These are phyloP conservation scores for Leersia perrieri DNA, from an alignment of 176 grass and related monocot genomes.

Conservation along the genomic window DNA sequence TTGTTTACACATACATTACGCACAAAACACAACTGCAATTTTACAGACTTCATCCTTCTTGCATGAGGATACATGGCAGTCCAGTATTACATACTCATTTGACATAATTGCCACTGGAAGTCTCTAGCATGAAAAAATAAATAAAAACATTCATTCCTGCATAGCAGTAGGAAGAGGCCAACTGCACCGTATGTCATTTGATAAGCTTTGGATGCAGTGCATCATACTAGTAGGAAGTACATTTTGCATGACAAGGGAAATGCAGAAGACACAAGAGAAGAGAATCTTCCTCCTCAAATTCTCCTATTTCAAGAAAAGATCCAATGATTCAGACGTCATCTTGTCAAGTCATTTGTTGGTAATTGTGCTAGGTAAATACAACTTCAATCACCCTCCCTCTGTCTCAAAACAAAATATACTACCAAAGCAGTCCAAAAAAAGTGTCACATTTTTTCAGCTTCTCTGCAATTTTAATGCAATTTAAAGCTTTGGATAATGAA, in stretches of 20 bases:
- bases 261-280: constrained; percentile 3
- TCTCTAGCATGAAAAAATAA: not conserved
- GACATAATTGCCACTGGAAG: not conserved
- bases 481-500: constrained; percentile 4
- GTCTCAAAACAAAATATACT: not conserved
- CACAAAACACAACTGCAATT: not conserved
- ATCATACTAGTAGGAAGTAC: not conserved
- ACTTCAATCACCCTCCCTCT: not conserved
- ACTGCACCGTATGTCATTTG: not conserved
- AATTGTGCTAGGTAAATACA: not conserved
- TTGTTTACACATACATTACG: not conserved
- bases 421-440: not conserved
- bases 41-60: not conserved
- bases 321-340: not conserved
- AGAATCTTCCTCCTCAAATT: constrained; percentile 23
- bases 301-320: constrained; percentile 10
- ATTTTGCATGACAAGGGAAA: constrained; percentile 22
- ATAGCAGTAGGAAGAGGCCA: not conserved
- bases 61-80: not conserved
- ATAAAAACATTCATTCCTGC: not conserved
- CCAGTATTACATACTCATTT: not conserved
- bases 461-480: not conserved
- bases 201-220: constrained; percentile 2
- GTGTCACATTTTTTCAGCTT: not conserved
- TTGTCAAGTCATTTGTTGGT: constrained; percentile 11